phyloP scores from a whole-genome alignment of 805 yeast genomes.

The Pachysolen tannophilus region DNA sequence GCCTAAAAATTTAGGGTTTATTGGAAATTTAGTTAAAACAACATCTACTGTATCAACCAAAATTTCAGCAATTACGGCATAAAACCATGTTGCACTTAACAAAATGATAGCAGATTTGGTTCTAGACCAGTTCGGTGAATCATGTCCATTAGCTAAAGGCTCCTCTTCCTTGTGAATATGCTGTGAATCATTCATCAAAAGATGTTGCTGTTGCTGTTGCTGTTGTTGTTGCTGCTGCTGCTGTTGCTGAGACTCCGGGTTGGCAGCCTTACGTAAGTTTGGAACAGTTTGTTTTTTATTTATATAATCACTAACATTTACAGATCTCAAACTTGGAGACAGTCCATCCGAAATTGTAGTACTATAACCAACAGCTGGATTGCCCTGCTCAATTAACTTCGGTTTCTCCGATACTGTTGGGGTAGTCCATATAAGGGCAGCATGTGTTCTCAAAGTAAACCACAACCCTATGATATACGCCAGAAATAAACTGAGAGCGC shows the following conservation, averaged over 20 bases:
- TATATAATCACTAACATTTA: constrained; percentile 1
- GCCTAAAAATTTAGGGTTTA: constrained; percentile 86
- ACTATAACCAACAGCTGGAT: too few species aligned
- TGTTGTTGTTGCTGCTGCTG: constrained; percentile 7
- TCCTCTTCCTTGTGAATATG: constrained; percentile 10
- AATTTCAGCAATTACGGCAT: constrained; percentile 92
- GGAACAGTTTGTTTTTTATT: constrained; percentile 4
- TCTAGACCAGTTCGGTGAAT: constrained; percentile 96
- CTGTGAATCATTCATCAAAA: constrained; percentile 4
- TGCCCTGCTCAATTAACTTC: too few species aligned
- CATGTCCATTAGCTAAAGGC: constrained; percentile 62
- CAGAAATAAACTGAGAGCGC: constrained; percentile 72
- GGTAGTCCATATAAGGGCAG: constrained; percentile 90
- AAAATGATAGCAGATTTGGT: constrained; percentile 75
- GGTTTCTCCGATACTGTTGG: constrained; percentile 36
- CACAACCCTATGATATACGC: constrained; percentile 85
- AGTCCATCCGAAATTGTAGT: constrained; percentile 2
- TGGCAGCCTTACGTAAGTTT: constrained; percentile 3
- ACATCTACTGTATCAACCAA: constrained; percentile 88
- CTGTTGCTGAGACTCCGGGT: constrained; percentile 9
- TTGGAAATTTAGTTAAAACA: constrained; percentile 69
- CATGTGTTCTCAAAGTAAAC: constrained; percentile 93
- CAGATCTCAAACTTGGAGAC: constrained; percentile 10
- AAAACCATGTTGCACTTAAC: constrained; percentile 74
- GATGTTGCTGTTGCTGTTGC: constrained; percentile 7